A percentile compares a stretch with the other conserved stretches of the same genome.
These are phyloP conservation scores for Taphrina wiesneri DNA, from an alignment of 1,139 yeast species.

Conservation along the genomic window DNA sequence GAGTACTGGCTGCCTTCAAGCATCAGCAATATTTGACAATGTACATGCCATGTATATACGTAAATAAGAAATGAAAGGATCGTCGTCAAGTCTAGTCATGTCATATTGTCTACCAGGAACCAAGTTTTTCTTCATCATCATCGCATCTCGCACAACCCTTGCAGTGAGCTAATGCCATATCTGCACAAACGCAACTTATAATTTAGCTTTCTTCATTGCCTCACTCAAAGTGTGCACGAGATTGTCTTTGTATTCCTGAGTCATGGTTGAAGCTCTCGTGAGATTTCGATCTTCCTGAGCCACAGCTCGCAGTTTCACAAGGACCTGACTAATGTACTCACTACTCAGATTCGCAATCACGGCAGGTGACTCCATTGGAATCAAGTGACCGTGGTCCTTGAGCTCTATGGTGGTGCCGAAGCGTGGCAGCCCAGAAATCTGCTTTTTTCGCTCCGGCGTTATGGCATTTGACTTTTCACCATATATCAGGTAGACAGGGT, in stretches of 20 bases:
- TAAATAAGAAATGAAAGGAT: neutral
- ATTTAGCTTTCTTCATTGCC: neutral
- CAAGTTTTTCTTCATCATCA: too few relatives aligned
- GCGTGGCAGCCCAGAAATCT: neutral
- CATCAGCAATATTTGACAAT: neutral
- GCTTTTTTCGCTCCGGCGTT: neutral
- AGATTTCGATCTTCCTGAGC: neutral
- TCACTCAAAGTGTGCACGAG: neutral
- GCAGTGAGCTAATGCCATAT: too few relatives aligned
- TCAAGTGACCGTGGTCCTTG: conserved; percentile 32
- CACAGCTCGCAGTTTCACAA: neutral
- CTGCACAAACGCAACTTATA: too few relatives aligned
- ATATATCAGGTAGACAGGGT: conserved; percentile 33
- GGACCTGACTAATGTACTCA: neutral
- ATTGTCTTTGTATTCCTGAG: neutral
- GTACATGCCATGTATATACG: neutral
- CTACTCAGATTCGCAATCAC: neutral
- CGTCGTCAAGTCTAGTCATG: too few relatives aligned
- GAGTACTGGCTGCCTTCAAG: conserved; percentile 57
- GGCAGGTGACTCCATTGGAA: conserved; percentile 36
- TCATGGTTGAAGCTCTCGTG: conserved; percentile 1
- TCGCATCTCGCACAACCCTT: too few relatives aligned
- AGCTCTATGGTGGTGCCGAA: conserved; percentile 26
- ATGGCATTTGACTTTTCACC: conserved; percentile 31
- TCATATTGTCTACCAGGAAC: too few relatives aligned